Conservation (phyloP, 441 rosid genomes). For the Gossypium gossypioides region DNA sequence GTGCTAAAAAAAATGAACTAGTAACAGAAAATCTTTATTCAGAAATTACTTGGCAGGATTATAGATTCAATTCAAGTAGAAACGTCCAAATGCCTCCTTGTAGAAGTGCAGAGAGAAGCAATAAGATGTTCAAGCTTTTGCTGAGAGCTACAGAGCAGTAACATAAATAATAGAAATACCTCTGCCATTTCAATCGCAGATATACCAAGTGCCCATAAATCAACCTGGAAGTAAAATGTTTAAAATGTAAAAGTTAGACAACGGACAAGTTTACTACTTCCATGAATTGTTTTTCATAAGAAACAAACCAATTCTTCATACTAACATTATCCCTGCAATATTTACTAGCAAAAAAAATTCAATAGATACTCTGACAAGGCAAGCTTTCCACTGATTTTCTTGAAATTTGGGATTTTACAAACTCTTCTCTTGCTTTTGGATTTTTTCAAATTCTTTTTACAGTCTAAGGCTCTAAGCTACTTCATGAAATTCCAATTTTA, state of each 20-base stretch:
- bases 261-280: neutral
- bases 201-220: conserved; percentile 99
- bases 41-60: neutral
- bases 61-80: neutral
- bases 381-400: neutral
- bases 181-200: conserved; percentile 99
- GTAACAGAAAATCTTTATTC: neutral
- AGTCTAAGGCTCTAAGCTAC: neutral
- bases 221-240: conserved; percentile 51
- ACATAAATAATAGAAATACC: conserved; percentile 35
- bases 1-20: neutral
- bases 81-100: neutral
- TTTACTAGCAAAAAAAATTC: neutral
- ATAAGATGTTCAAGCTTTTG: neutral
- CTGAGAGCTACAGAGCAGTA: conserved; percentile 14
- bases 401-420: neutral
- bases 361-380: neutral
- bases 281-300: neutral
- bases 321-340: neutral
- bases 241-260: neutral
- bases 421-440: neutral
- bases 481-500: neutral
- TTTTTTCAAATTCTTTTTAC: neutral
- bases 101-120: neutral
- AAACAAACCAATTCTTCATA: neutral